Conservation (phyloP, 495 filamentous ascomycete species). For the Terfezia boudieri region DNA sequence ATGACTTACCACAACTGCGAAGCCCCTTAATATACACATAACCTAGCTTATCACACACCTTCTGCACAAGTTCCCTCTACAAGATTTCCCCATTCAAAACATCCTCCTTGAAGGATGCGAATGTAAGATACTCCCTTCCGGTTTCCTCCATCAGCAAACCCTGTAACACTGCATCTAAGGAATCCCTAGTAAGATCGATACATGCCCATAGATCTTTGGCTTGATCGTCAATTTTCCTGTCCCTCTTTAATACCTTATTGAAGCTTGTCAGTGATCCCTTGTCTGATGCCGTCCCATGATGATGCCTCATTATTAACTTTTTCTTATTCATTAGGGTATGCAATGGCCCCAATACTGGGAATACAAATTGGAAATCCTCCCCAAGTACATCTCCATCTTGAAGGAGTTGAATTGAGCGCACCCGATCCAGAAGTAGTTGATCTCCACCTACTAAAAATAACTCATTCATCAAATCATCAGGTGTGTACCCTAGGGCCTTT, state of each 20-base stretch:
- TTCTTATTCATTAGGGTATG: neutral
- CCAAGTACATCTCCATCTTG: neutral
- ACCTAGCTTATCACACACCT: too few relatives aligned
- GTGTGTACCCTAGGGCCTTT: neutral
- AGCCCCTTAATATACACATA: too few relatives aligned
- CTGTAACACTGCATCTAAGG: neutral
- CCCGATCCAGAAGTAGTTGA: neutral
- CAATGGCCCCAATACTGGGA: neutral
- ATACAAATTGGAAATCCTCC: neutral
- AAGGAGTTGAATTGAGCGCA: neutral
- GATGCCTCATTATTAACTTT: neutral
- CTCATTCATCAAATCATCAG: neutral
- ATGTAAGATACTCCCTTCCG: too few relatives aligned
- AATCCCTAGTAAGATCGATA: neutral
- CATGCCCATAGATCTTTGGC: neutral
- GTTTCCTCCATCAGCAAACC: neutral
- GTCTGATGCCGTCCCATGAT: neutral
- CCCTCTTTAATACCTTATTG: neutral
- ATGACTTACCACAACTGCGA: too few relatives aligned
- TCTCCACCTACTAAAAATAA: neutral
- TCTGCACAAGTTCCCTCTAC: too few relatives aligned
- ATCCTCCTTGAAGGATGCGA: too few relatives aligned
- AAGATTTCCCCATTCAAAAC: too few relatives aligned
- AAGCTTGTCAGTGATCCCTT: neutral
- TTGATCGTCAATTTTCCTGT: neutral